Percentiles rank a stretch among this genome's conserved stretches.
phyloP scores from a whole-genome alignment of 192 early-diverging fungal species.

The Lobulomyces angularis region DNA sequence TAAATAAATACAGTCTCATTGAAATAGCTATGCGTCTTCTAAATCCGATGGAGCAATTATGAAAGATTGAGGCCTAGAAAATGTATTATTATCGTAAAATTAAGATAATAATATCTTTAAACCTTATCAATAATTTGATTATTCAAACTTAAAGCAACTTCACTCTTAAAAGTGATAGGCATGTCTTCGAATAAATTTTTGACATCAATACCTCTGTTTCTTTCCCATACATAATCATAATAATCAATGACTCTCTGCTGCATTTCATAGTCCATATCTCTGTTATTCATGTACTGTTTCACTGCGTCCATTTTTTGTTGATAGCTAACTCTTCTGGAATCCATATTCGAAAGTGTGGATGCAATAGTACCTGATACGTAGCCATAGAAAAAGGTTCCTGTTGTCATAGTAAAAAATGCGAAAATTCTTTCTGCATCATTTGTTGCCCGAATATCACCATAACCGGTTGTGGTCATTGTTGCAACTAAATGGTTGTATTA shows the following conservation, averaged over 20 bases:
- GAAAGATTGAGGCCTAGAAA: conserved; percentile 26
- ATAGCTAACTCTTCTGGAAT: conserved; percentile 34
- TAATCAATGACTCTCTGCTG: conserved; percentile 34
- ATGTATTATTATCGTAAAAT: not conserved
- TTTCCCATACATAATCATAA: conserved; percentile 44
- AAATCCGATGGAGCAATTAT: conserved; percentile 31
- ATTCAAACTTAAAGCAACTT: conserved; percentile 40
- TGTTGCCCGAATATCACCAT: conserved; percentile 33
- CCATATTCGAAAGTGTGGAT: conserved; percentile 42
- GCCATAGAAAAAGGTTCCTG: conserved; percentile 32
- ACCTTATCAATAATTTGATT: conserved; percentile 39
- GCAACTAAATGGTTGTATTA: conserved; percentile 13
- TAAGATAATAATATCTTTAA: not conserved
- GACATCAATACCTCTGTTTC: conserved; percentile 40
- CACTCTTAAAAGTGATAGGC: conserved; percentile 35
- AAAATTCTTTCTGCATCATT: conserved; percentile 32
- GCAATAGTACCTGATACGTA: conserved; percentile 42
- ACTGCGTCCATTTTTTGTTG: conserved; percentile 37
- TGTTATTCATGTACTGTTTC: conserved; percentile 37
- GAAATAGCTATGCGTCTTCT: conserved; percentile 29
- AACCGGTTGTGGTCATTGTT: conserved; percentile 38
- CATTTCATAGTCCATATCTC: conserved; percentile 38
- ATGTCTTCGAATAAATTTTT: conserved; percentile 33
- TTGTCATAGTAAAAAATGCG: conserved; percentile 21
- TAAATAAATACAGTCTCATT: conserved; percentile 37